phyloP scores from a whole-genome alignment of 306 rosid genomes.

The Quercus aquifolioides region DNA sequence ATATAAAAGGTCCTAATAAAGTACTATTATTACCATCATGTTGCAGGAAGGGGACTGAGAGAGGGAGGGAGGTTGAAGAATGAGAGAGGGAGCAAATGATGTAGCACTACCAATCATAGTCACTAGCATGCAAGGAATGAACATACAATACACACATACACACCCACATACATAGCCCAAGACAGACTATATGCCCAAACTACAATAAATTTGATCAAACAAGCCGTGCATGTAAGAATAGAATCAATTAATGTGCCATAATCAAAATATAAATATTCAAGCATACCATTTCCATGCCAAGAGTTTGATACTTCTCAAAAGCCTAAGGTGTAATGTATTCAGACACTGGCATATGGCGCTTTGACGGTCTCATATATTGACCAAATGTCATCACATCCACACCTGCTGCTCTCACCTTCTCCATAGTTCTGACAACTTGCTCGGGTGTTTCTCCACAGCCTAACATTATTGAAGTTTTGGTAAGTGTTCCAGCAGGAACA shows the following conservation, averaged over 20 bases:
- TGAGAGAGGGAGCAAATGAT: neutral
- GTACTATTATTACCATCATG: neutral
- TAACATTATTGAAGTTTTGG: slow-evolving; percentile 95
- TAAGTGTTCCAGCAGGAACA: slow-evolving; percentile 88
- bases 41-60: neutral
- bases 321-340: slow-evolving; percentile 96
- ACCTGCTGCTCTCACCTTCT: slow-evolving; percentile 96
- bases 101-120: neutral
- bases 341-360: slow-evolving; percentile 95
- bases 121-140: neutral
- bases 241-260: neutral
- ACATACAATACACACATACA: neutral
- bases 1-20: neutral
- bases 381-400: slow-evolving; percentile 98
- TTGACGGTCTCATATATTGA: slow-evolving; percentile 97
- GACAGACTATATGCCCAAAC: neutral
- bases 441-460: slow-evolving; percentile 98
- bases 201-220: neutral
- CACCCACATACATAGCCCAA: neutral
- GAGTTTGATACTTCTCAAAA: slow-evolving; percentile 70
- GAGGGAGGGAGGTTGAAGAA: neutral
- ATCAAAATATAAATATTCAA: neutral
- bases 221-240: neutral
- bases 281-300: slow-evolving; percentile 93
- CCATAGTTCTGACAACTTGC: slow-evolving; percentile 93